Percentiles rank a stretch among this genome's conserved stretches.
Conservation (phyloP, 2,329 filamentous ascomycete species). For the Lizonia empirigonia region DNA sequence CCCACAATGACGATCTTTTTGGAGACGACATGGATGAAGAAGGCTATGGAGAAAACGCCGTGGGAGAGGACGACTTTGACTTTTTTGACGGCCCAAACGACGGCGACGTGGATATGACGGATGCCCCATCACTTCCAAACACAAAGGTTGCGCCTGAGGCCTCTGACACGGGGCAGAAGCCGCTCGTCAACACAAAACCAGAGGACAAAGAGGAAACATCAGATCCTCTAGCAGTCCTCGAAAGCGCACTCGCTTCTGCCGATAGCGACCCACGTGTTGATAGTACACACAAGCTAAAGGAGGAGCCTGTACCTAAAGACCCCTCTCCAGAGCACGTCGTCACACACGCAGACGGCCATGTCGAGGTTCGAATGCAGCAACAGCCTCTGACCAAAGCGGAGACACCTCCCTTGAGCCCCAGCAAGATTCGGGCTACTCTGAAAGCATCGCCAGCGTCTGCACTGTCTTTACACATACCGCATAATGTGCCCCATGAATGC, state of each 20-base stretch:
- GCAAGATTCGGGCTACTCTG: conserved; percentile 53
- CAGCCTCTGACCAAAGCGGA: conserved; percentile 20
- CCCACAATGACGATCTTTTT: conserved; percentile 64
- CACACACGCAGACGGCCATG: background rate
- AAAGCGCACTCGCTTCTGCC: conserved; percentile 34
- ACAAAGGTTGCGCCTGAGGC: conserved; percentile 14
- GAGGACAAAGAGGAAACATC: conserved; percentile 31
- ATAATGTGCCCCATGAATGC: conserved; percentile 10
- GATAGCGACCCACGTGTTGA: background rate
- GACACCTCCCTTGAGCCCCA: conserved; percentile 51
- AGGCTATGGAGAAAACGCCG: conserved; percentile 71
- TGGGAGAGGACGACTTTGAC: conserved; percentile 84
- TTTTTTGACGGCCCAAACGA: conserved; percentile 73
- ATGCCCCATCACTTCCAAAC: conserved; percentile 29
- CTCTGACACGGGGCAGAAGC: background rate
- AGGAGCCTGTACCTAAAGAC: background rate
- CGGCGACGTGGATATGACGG: conserved; percentile 45
- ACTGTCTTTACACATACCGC: conserved; percentile 10
- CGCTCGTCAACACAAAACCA: background rate
- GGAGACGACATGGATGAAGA: conserved; percentile 70
- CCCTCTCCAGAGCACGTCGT: background rate
- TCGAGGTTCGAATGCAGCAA: background rate
- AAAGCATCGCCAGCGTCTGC: conserved; percentile 47
- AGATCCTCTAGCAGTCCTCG: conserved; percentile 38
- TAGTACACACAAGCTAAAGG: background rate